Conservation (phyloP, 2,329 filamentous ascomycete species). For the Talaromyces rugulosus region DNA sequence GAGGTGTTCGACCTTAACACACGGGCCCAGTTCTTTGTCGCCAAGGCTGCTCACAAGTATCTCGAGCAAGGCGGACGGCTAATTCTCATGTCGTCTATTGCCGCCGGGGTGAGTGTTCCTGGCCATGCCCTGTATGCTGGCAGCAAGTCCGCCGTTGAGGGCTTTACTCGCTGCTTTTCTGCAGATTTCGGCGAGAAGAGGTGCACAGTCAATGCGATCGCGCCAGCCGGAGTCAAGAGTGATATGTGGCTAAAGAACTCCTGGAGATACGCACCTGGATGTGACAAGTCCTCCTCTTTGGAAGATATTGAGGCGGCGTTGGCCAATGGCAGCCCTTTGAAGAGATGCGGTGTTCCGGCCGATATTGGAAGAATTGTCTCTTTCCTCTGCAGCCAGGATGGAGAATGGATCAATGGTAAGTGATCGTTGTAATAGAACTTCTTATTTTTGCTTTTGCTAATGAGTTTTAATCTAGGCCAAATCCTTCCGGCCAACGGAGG, state of each 20-base stretch:
- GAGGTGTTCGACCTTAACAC: slow-evolving; percentile 60
- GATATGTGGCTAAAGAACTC: slow-evolving; percentile 73
- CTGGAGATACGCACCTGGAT: slow-evolving; percentile 60
- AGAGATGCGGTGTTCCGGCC: slow-evolving; percentile 54
- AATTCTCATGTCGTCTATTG: slow-evolving; percentile 69
- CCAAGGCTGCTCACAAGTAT: slow-evolving; percentile 64
- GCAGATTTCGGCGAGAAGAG: slow-evolving; percentile 65
- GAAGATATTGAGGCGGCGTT: slow-evolving; percentile 54
- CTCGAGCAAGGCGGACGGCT: slow-evolving; percentile 66
- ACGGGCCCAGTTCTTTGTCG: slow-evolving; percentile 61
- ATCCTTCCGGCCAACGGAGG: slow-evolving; percentile 15
- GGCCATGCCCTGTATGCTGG: slow-evolving; percentile 71
- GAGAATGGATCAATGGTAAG: slow-evolving; percentile 63
- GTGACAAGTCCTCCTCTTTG: slow-evolving; percentile 33
- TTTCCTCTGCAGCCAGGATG: slow-evolving; percentile 54
- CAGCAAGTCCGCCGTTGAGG: slow-evolving; percentile 72
- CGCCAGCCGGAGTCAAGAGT: slow-evolving; percentile 64
- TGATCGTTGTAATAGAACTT: not conserved
- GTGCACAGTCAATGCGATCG: slow-evolving; percentile 61
- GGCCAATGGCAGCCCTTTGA: slow-evolving; percentile 55
- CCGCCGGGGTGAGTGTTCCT: slow-evolving; percentile 63
- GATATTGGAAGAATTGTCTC: slow-evolving; percentile 58
- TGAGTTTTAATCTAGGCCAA: slow-evolving; percentile 9
- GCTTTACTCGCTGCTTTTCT: slow-evolving; percentile 70
- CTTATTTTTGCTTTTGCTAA: not conserved